Evolutionary conservation across 495 filamentous ascomycete genomes (phyloP).

Genomic region (Neurospora sp.): DNA sequence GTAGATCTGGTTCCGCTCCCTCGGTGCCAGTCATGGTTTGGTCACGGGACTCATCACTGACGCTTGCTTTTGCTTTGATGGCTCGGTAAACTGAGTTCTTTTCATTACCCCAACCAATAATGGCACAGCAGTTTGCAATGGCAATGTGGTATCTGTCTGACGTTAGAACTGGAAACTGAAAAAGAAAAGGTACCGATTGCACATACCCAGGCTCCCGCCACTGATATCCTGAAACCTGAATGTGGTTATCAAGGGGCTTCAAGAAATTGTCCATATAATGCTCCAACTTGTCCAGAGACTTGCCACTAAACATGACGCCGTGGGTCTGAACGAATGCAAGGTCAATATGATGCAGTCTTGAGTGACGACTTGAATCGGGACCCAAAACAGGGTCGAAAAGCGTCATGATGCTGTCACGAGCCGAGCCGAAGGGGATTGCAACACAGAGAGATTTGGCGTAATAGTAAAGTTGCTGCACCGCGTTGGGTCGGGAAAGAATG

Average conservation of each 20-base stretch:
- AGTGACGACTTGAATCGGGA: constrained; percentile 12
- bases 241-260: constrained; percentile 46
- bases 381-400: constrained; percentile 59
- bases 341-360: constrained; percentile 17
- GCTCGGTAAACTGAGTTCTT: constrained; percentile 24
- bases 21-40: constrained; percentile 10
- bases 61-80: constrained; percentile 11
- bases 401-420: constrained; percentile 60
- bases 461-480: constrained; percentile 64
- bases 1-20: constrained; percentile 6
- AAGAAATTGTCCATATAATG: constrained; percentile 40
- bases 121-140: constrained; percentile 35
- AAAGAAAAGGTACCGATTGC: constrained; percentile 32
- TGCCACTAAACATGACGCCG: constrained; percentile 53
- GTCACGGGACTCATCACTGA: constrained; percentile 7
- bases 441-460: constrained; percentile 48
- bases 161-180: constrained; percentile 37
- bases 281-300: constrained; percentile 37
- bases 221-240: constrained; percentile 43
- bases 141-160: constrained; percentile 44
- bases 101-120: constrained; percentile 29
- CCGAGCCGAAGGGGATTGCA: constrained; percentile 46
- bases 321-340: constrained; percentile 55
- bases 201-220: constrained; percentile 55
- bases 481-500: constrained; percentile 66